These are phyloP conservation scores for Microglena sp. DNA, from an alignment of 139 green algal genomes.

Conservation along the genomic window DNA sequence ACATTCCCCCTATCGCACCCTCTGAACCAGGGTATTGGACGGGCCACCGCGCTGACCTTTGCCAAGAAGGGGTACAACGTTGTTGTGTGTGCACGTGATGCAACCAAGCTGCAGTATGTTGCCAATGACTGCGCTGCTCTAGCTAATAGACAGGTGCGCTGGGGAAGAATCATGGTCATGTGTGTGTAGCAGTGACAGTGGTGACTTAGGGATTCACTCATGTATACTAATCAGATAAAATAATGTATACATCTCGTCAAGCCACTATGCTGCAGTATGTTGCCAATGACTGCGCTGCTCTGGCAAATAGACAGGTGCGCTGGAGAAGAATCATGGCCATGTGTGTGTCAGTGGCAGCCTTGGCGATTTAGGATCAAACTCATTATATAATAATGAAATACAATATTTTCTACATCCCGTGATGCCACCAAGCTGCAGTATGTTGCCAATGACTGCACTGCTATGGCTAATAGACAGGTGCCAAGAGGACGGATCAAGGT, in stretches of 20 bases:
- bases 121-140: conserved; percentile 30
- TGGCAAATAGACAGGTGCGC: not conserved
- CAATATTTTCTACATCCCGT: too few species aligned
- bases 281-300: conserved; percentile 29
- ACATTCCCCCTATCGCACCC: too few species aligned
- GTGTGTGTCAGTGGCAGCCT: not conserved
- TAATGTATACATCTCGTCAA: too few species aligned
- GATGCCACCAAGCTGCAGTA: conserved; percentile 21
- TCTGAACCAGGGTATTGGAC: conserved; percentile 33
- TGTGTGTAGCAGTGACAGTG: not conserved
- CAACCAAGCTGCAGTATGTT: conserved; percentile 19
- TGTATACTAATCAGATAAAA: too few species aligned
- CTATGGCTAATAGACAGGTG: not conserved
- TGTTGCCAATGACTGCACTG: conserved; percentile 30
- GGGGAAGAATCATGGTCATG: not conserved
- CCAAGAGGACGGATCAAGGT: not conserved
- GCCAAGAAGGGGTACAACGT: conserved; percentile 44
- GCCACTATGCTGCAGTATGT: conserved; percentile 20
- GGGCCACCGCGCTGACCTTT: conserved; percentile 33
- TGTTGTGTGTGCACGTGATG: conserved; percentile 32
- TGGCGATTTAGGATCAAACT: too few species aligned
- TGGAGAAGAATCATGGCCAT: not conserved
- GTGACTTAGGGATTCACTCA: too few species aligned
- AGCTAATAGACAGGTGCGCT: not conserved
- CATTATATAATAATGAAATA: too few species aligned